Evolutionary conservation across 495 filamentous ascomycete genomes (phyloP).

Genomic region (Barbatosphaeria neglecta): DNA sequence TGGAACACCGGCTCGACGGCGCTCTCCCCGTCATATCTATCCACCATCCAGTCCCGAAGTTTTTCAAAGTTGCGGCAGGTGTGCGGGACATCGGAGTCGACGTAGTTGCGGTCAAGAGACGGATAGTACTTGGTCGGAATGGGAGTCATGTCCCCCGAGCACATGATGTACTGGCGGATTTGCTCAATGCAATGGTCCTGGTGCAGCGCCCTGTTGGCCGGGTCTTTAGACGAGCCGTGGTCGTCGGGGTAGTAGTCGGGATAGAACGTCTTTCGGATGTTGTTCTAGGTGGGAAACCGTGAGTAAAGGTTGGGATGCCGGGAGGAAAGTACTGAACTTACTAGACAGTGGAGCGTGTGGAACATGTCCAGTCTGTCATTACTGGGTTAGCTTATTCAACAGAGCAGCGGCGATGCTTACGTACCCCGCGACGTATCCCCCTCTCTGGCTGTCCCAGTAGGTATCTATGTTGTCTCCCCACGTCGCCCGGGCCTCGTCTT

Average conservation of each 20-base stretch:
- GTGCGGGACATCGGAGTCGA: slow-evolving; percentile 1
- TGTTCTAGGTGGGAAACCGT: not conserved
- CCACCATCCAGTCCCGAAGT: not conserved
- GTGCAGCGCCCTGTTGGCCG: not conserved
- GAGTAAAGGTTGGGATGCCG: not conserved
- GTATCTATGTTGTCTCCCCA: not conserved
- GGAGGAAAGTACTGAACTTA: not conserved
- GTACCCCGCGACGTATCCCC: not conserved
- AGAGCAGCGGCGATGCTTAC: not conserved
- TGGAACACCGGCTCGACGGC: not conserved
- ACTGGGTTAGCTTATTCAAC: not conserved
- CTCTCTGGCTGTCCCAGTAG: not conserved
- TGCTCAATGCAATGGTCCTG: not conserved
- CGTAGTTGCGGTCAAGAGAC: not conserved
- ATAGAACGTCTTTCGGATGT: not conserved
- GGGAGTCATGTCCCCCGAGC: not conserved
- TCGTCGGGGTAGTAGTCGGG: not conserved
- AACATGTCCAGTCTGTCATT: not conserved
- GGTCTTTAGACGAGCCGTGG: not conserved
- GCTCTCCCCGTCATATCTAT: not conserved
- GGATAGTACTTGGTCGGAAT: not conserved
- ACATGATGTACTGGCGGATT: slow-evolving; percentile 1
- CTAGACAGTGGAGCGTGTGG: not conserved
- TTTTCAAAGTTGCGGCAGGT: not conserved
- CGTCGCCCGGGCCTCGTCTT: not conserved